phyloP scores from a whole-genome alignment of 345 rosid genomes.

The Clausena lansium region DNA sequence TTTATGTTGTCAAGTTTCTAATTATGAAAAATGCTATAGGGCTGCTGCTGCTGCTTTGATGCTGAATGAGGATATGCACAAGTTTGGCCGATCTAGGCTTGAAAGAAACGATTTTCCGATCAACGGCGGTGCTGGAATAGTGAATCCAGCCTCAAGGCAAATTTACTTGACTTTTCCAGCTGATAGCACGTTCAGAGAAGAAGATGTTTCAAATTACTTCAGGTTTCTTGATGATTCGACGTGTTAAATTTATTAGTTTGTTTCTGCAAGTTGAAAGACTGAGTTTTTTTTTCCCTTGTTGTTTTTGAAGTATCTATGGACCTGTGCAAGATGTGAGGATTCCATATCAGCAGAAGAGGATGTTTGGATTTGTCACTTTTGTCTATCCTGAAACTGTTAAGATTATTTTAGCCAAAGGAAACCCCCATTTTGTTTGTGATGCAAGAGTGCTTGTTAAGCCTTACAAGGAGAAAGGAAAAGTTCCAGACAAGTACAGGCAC shows the following conservation, averaged over 20 bases:
- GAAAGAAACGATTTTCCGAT: conserved; percentile 63
- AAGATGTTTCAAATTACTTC: conserved; percentile 88
- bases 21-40: conserved; percentile 11
- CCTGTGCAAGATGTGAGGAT: conserved; percentile 99
- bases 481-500: conserved; percentile 83
- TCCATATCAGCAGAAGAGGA: conserved; percentile 93
- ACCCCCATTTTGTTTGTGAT: conserved; percentile 92
- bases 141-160: conserved; percentile 91
- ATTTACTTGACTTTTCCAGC: conserved; percentile 96
- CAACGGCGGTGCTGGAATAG: conserved; percentile 36
- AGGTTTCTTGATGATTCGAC: conserved; percentile 35
- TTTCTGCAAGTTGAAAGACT: background rate
- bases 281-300: background rate
- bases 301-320: conserved; percentile 57
- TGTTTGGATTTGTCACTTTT: conserved; percentile 93
- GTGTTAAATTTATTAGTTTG: background rate
- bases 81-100: conserved; percentile 68
- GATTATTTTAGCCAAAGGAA: conserved; percentile 84
- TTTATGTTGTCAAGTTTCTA: background rate
- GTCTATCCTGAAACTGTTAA: conserved; percentile 90
- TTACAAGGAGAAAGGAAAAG: conserved; percentile 96
- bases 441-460: conserved; percentile 92
- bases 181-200: conserved; percentile 89
- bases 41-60: conserved; percentile 70
- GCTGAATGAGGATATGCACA: conserved; percentile 70